Conservation (phyloP, 2,329 filamentous ascomycete species). For the Ophiostoma sp. region DNA sequence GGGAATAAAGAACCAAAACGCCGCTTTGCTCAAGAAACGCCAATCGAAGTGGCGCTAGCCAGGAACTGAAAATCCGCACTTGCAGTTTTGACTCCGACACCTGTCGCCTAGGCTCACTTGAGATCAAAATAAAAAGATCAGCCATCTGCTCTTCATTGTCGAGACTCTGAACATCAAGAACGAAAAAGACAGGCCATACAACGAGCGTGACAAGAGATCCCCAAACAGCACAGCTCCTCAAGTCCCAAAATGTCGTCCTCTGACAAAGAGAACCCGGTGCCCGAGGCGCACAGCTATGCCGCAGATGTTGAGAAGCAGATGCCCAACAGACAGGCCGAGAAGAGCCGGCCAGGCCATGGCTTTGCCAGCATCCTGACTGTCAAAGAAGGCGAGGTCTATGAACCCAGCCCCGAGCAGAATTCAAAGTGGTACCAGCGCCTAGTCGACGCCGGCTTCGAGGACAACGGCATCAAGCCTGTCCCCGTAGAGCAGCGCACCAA, state of each 20-base stretch:
- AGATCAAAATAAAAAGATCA: neutral
- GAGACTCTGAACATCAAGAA: neutral
- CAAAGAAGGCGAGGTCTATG: constrained; percentile 35
- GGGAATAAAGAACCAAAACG: neutral
- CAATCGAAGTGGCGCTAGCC: constrained; percentile 11
- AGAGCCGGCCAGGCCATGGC: constrained; percentile 10
- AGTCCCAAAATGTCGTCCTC: constrained; percentile 22
- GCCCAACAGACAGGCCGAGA: constrained; percentile 3
- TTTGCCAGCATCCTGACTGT: constrained; percentile 29
- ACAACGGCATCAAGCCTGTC: constrained; percentile 53
- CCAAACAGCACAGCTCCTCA: neutral
- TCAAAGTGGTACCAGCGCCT: constrained; percentile 41
- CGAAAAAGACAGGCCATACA: neutral
- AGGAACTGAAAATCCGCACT: constrained; percentile 15
- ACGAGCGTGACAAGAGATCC: neutral
- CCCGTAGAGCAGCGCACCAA: constrained; percentile 50
- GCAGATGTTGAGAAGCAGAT: constrained; percentile 28
- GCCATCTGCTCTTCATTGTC: neutral
- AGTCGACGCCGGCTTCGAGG: constrained; percentile 45
- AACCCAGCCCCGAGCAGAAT: constrained; percentile 31
- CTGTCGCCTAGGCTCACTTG: neutral
- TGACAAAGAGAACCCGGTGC: constrained; percentile 15
- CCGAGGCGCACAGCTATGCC: constrained; percentile 16
- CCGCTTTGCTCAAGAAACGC: neutral
- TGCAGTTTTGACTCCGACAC: constrained; percentile 7